Conservation (phyloP, 2,329 filamentous ascomycete species). For the Trichoderma atrobrunneum region DNA sequence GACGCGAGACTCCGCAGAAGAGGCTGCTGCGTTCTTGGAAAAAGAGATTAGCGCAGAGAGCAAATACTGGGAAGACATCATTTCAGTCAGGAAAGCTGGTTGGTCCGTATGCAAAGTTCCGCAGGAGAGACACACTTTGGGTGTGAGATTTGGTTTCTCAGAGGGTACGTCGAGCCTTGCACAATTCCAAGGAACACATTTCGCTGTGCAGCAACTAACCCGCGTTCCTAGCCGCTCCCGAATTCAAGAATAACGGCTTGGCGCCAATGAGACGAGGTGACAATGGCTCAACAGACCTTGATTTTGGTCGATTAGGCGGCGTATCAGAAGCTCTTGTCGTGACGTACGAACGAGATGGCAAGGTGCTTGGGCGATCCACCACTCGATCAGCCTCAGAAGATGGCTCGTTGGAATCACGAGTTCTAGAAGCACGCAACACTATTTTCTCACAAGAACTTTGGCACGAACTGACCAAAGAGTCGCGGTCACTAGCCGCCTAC, state of each 20-base stretch:
- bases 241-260: constrained; percentile 68
- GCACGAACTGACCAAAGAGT: constrained; percentile 83
- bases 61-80: constrained; percentile 83
- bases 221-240: constrained; percentile 44
- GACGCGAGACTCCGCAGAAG: constrained; percentile 69
- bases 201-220: constrained; percentile 26
- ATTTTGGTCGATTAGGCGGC: constrained; percentile 54
- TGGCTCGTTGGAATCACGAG: constrained; percentile 58
- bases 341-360: constrained; percentile 57
- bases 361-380: constrained; percentile 56
- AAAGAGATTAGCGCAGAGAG: constrained; percentile 77
- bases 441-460: constrained; percentile 84
- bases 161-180: constrained; percentile 52
- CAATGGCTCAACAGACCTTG: constrained; percentile 73
- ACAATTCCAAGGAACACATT: neutral
- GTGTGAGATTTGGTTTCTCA: constrained; percentile 84
- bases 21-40: constrained; percentile 69
- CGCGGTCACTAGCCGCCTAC: constrained; percentile 67
- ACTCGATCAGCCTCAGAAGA: constrained; percentile 54
- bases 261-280: constrained; percentile 73
- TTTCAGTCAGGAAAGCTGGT: constrained; percentile 75
- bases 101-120: constrained; percentile 84
- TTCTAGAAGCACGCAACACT: constrained; percentile 73
- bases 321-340: constrained; percentile 64
- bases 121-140: constrained; percentile 68